Evolutionary conservation across 2,329 filamentous ascomycete species (phyloP), one percentile per base, ranked within the genome.

Genomic region (Cordyceps farinosa): DNA sequence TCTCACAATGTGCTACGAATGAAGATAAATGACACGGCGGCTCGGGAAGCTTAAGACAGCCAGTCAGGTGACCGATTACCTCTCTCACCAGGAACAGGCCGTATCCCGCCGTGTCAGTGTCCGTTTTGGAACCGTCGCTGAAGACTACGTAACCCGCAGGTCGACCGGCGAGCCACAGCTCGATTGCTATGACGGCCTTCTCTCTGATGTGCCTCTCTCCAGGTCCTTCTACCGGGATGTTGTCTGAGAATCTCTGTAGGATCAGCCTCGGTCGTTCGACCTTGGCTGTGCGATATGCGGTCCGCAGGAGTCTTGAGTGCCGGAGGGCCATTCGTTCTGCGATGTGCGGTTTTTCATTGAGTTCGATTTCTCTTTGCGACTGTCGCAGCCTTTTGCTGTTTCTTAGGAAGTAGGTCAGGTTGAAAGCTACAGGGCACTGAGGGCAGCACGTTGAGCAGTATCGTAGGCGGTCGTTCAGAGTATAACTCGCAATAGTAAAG

Each of bases 31-130:
- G 3, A 65, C 40, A 45, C 62, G n/a, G n/a, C n/a, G n/a, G n/a
- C n/a, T n/a, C n/a, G n/a, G n/a, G n/a, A n/a, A n/a, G n/a, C n/a
- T n/a, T n/a, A n/a, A n/a, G n/a, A n/a, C n/a, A n/a, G n/a, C n/a
- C n/a, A n/a, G n/a, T n/a, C n/a, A n/a, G n/a, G n/a, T n/a, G n/a
- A n/a, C n/a, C n/a, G n/a, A n/a, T n/a, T n/a, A n/a, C 63, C n/a
- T 57, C 53, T 52, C 15, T 62, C 5, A 65, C 53, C 22, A 64
- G 50, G 1, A 50, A 50, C 62, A 70, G 61, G 1, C n/a, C n/a
- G n/a, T n/a, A n/a, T n/a, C n/a, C n/a, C n/a, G n/a, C n/a, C n/a
- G n/a, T n/a, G n/a, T n/a, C n/a, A n/a, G n/a, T n/a, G n/a, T n/a
- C n/a, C n/a, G n/a, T n/a, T n/a, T n/a, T n/a, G n/a, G 53, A 56